phyloP scores from a whole-genome alignment of 2,329 filamentous ascomycete species.

The Penicillium sp. region DNA sequence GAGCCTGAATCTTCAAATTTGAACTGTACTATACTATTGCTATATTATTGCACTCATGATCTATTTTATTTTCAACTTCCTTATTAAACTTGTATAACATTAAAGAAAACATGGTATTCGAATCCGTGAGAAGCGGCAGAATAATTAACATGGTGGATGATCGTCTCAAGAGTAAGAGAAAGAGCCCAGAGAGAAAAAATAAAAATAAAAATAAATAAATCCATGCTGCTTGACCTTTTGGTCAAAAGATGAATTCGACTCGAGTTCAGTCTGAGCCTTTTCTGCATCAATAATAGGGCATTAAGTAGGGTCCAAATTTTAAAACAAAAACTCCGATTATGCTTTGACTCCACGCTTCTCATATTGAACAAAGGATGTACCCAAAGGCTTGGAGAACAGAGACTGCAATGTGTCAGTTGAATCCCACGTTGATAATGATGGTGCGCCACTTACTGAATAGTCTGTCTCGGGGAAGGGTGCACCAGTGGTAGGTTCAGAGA shows the following conservation, averaged over 20 bases:
- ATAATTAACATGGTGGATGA: conserved; percentile 22
- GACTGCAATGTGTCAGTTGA: conserved; percentile 36
- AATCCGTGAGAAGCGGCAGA: not conserved
- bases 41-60: conserved; percentile 13
- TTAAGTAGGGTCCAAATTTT: conserved; percentile 7
- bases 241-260: not conserved
- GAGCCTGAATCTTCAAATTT: conserved; percentile 13
- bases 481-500: conserved; percentile 56
- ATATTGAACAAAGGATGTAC: conserved; percentile 72
- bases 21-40: conserved; percentile 25
- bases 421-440: not conserved
- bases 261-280: not conserved
- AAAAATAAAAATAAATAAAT: too few relatives aligned
- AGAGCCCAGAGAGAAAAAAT: too few relatives aligned
- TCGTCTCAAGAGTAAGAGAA: conserved; percentile 12
- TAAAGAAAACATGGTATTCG: too few relatives aligned
- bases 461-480: conserved; percentile 50
- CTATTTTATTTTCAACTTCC: not conserved
- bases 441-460: conserved; percentile 48
- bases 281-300: conserved; percentile 2
- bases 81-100: too few relatives aligned
- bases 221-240: not conserved
- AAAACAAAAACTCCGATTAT: conserved; percentile 16
- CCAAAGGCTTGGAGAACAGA: conserved; percentile 70
- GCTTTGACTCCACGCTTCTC: conserved; percentile 51